These are phyloP conservation scores for Tetrahymena thermophila DNA, from an alignment of 73 alveolate species.

Conservation along the genomic window DNA sequence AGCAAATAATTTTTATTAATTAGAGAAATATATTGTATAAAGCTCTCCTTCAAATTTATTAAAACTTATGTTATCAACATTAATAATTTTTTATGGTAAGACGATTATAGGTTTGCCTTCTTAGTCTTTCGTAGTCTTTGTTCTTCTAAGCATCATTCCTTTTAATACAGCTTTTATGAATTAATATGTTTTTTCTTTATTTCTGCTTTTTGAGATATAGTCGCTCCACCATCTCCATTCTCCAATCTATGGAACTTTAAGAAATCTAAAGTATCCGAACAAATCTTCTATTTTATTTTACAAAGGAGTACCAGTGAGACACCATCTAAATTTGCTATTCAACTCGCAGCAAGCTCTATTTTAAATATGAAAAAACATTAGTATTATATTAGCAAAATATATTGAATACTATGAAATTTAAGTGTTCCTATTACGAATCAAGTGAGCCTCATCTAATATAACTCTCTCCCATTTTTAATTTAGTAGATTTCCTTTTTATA, in stretches of 20 bases:
- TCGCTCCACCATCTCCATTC: slow-evolving; percentile 47
- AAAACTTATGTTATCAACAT: not conserved
- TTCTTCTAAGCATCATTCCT: slow-evolving; percentile 24
- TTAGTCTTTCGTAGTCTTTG: not conserved
- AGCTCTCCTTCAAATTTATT: not conserved
- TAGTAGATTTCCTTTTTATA: not conserved
- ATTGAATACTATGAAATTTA: not conserved
- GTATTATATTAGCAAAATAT: not conserved
- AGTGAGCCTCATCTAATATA: slow-evolving; percentile 36
- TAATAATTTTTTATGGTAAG: not conserved
- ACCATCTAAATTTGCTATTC: slow-evolving; percentile 27
- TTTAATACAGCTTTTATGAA: not conserved
- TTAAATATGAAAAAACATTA: not conserved
- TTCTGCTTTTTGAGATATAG: not conserved
- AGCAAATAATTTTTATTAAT: not conserved
- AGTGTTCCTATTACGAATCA: slow-evolving; percentile 13
- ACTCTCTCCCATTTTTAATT: slow-evolving; percentile 13
- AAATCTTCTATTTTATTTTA: slow-evolving; percentile 36
- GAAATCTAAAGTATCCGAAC: slow-evolving; percentile 12
- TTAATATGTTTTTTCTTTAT: slow-evolving; percentile 19
- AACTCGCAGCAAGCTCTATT: slow-evolving; percentile 1
- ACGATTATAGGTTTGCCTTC: slow-evolving; percentile 5
- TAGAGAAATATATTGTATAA: not conserved
- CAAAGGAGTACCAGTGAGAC: slow-evolving; percentile 43
- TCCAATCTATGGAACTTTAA: slow-evolving; percentile 12